These are phyloP conservation scores for Phytopythium ostracodes DNA, from an alignment of 352 stramenopile genomes.

Conservation along the genomic window DNA sequence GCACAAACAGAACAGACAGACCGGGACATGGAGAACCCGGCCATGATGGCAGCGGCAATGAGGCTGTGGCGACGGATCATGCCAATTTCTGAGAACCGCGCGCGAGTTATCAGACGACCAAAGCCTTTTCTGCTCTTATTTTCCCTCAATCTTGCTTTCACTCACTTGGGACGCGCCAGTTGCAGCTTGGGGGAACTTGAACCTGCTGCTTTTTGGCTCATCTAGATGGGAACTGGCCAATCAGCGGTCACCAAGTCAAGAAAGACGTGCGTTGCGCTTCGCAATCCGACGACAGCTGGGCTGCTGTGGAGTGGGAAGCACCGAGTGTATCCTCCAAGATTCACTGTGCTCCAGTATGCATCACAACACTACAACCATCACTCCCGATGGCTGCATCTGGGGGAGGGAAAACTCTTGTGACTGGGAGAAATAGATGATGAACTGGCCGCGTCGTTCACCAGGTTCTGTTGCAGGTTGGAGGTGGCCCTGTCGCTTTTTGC, in stretches of 20 bases:
- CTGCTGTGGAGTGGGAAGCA: background rate
- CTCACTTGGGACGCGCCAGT: background rate
- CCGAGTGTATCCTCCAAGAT: background rate
- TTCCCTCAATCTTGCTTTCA: background rate
- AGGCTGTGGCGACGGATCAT: background rate
- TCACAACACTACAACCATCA: slow-evolving; percentile 44
- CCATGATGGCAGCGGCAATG: background rate
- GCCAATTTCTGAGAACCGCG: background rate
- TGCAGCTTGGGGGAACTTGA: slow-evolving; percentile 6
- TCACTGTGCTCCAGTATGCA: background rate
- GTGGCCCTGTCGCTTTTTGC: background rate
- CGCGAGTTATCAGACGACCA: background rate
- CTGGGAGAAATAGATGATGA: background rate
- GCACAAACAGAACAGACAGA: background rate
- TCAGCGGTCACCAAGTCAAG: slow-evolving; percentile 11
- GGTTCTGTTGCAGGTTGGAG: slow-evolving; percentile 2
- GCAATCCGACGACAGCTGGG: slow-evolving; percentile 24
- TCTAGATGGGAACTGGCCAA: slow-evolving; percentile 3
- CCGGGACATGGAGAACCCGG: too few species aligned
- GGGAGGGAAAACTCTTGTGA: slow-evolving; percentile 9
- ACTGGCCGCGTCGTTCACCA: background rate
- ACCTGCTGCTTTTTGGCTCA: slow-evolving; percentile 5
- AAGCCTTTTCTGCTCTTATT: background rate
- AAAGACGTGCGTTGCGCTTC: slow-evolving; percentile 12
- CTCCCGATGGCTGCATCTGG: slow-evolving; percentile 12